Evolutionary conservation across 1,139 yeast genomes (phyloP).

Genomic region (Meyerozyma carpophila): DNA sequence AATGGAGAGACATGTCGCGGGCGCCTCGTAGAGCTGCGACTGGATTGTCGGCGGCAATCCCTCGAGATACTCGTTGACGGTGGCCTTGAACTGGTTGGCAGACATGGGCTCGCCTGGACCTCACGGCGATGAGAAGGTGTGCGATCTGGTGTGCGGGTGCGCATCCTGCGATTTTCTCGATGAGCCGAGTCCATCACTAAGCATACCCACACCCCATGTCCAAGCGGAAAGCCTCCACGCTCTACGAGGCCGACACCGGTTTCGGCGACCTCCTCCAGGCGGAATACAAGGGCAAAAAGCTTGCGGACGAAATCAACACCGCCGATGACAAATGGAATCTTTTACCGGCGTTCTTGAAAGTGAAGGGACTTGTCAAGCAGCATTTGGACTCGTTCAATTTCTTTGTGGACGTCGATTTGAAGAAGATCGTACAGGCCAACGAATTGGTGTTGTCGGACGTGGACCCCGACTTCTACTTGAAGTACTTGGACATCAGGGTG

Average conservation of each 20-base stretch:
- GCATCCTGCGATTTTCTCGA: neutral
- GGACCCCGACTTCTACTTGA: constrained; percentile 92
- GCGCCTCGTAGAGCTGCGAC: constrained; percentile 66
- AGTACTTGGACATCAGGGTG: constrained; percentile 86
- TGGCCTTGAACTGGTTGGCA: constrained; percentile 54
- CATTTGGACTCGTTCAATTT: constrained; percentile 95
- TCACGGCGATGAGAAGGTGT: too few species aligned
- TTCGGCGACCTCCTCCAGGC: constrained; percentile 78
- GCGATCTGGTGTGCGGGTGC: neutral
- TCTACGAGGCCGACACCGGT: constrained; percentile 35
- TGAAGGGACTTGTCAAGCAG: constrained; percentile 94
- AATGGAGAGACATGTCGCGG: constrained; percentile 92
- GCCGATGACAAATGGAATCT: constrained; percentile 95
- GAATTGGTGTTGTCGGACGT: constrained; percentile 88
- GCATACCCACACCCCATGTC: neutral
- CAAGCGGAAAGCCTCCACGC: constrained; percentile 14
- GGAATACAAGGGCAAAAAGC: constrained; percentile 74
- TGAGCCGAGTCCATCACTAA: neutral
- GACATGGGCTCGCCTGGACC: constrained; percentile 11
- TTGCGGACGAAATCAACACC: constrained; percentile 84
- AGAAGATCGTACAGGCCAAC: constrained; percentile 87
- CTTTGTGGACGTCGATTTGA: constrained; percentile 88
- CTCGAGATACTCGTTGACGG: constrained; percentile 86
- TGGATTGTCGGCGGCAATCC: constrained; percentile 83
- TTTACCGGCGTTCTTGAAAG: constrained; percentile 90